phyloP scores from a whole-genome alignment of 2,329 filamentous ascomycete genomes.

The Colletotrichum orbiculare region DNA sequence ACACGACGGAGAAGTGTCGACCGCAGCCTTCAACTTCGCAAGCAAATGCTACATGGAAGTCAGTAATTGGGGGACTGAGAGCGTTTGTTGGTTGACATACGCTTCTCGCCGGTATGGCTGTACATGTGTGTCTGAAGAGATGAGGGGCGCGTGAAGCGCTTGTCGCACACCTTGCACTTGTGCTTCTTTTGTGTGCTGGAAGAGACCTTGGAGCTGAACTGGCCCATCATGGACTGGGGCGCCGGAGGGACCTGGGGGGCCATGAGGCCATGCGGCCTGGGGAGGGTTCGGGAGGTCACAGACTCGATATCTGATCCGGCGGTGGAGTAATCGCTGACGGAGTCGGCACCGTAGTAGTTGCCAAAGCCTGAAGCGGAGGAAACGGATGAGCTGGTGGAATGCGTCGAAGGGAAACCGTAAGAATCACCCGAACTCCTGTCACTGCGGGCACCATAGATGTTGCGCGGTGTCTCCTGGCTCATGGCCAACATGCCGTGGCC shows the following conservation, averaged over 20 bases:
- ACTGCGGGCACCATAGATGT: constrained; percentile 81
- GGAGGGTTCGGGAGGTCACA: constrained; percentile 83
- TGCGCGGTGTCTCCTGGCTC: constrained; percentile 93
- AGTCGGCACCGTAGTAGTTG: constrained; percentile 85
- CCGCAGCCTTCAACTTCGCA: constrained; percentile 96
- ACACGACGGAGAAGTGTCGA: constrained; percentile 96
- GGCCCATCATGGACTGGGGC: constrained; percentile 97
- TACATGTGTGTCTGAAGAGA: constrained; percentile 98
- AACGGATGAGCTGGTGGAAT: constrained; percentile 90
- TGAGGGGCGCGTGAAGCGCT: constrained; percentile 94
- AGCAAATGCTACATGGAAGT: constrained; percentile 75
- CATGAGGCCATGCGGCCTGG: constrained; percentile 75
- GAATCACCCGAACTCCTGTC: constrained; percentile 82
- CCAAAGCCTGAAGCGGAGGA: constrained; percentile 93
- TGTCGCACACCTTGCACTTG: constrained; percentile 99
- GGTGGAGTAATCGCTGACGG: constrained; percentile 93
- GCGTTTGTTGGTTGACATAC: constrained; percentile 68
- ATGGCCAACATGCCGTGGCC: constrained; percentile 95
- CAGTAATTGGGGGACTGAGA: background rate
- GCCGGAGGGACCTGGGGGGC: constrained; percentile 78
- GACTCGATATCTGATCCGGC: constrained; percentile 87
- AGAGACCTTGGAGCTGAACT: constrained; percentile 96
- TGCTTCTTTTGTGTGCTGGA: constrained; percentile 99
- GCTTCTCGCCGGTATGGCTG: constrained; percentile 97
- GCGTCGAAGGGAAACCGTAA: constrained; percentile 88